Conservation (phyloP, 371 early-diverging fungal species). For the Dichotomocladium elegans region DNA sequence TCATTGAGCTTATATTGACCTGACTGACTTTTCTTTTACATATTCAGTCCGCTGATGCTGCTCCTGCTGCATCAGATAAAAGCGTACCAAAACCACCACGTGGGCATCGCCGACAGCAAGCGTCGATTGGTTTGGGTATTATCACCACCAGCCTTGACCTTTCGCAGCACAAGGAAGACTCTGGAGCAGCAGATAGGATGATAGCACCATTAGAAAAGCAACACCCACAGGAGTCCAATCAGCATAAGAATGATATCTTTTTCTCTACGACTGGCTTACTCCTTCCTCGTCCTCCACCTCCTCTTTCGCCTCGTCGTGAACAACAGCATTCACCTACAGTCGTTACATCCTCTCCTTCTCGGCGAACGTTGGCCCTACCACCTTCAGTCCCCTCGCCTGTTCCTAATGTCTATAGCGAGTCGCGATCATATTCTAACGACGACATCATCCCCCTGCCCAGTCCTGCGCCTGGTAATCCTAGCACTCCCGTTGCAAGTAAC, state of each 20-base stretch:
- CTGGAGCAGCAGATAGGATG: neutral
- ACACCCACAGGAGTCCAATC: neutral
- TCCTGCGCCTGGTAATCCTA: constrained; percentile 24
- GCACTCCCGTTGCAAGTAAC: no score
- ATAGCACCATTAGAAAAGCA: neutral
- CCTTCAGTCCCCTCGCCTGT: constrained; percentile 29
- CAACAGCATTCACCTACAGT: no score
- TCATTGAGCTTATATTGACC: no score
- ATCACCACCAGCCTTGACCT: constrained; percentile 21
- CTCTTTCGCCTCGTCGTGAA: constrained; percentile 10
- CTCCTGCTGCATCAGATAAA: no score
- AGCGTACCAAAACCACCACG: neutral
- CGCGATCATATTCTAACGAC: constrained; percentile 18
- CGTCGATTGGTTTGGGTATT: constrained; percentile 33
- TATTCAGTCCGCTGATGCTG: no score
- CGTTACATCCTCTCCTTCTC: constrained; percentile 5
- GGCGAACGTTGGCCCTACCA: neutral
- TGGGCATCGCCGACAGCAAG: constrained; percentile 19
- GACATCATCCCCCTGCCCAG: constrained; percentile 32
- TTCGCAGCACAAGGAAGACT: neutral
- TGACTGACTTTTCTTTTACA: no score
- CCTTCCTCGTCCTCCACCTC: constrained; percentile 41
- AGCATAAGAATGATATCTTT: constrained; percentile 31
- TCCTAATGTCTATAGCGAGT: constrained; percentile 23
- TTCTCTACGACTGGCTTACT: constrained; percentile 22